Base-by-base conservation (phyloP, 2,329 filamentous ascomycete species). In the Pezicula carpinea region DNA sequence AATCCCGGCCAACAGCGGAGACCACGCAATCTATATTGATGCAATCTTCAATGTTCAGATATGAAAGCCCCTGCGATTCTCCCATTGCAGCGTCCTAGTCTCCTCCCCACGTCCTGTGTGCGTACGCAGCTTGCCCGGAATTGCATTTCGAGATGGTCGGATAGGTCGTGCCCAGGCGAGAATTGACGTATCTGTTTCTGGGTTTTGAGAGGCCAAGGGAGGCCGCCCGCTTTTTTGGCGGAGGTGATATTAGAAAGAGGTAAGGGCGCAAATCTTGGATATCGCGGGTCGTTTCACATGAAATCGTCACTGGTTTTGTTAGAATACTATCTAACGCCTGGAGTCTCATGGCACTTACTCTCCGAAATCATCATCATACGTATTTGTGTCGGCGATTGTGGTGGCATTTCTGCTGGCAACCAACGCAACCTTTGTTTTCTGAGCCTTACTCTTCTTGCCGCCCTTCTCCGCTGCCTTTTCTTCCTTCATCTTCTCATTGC, bases 401-500 rank as follows among this genome's bases (percentile, higher is more conserved):
- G 75, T 69, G 59, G 65, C 60, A 66, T 69, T 76, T 66, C 71
- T 76, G 70, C 63, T 72, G 49, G 87, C 82, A 46, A 87, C 86
- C 42, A 97, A 74, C 6, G 82, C 85, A 15, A 87, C 82, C 82
- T 99, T 99, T 33, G 87, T 95, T 82, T 97, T 97, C 52, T 89
- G 87, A 4, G 91, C 91, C 80, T 97, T 97, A 59, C 77, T 83
- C 82, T 97, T 99, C 87, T 97, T 99, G 62, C 85, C 88, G 46
- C 88, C 84, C 77, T 96, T 96, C 56, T 96, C 89, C 3, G 88
- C 82, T 4, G 85, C 83, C 79, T 97, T 96, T 79, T 99, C 93
- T 69, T 96, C 91, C 75, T 90, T 95, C 85, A 97, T 85, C 79
- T 95, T 96, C 80, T 97, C 93, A 66, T 99, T 99, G 65, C 89